Evolutionary conservation across 2,329 filamentous ascomycete species (phyloP).

Genomic region (Cladophialophora chaetospira): DNA sequence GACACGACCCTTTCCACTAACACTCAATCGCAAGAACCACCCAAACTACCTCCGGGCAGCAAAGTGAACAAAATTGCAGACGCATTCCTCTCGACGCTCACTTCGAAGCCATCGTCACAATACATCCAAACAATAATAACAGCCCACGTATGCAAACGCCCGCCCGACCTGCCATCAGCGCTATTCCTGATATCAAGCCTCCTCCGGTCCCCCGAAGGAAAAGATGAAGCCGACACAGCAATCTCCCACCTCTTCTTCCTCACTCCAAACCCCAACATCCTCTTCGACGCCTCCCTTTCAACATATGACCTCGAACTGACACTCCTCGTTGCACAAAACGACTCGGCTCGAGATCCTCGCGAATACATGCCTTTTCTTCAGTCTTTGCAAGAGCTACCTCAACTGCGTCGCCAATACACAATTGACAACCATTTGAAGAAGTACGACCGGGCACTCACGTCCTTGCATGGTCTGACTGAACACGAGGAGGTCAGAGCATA

Average conservation of each 20-base stretch:
- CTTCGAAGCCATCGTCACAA: constrained; percentile 58
- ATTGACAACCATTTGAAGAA: constrained; percentile 88
- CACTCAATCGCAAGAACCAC: constrained; percentile 20
- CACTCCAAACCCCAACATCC: constrained; percentile 77
- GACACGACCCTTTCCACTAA: constrained; percentile 61
- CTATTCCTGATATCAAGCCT: constrained; percentile 76
- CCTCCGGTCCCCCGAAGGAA: constrained; percentile 40
- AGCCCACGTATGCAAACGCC: constrained; percentile 88
- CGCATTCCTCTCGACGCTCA: constrained; percentile 71
- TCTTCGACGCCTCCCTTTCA: constrained; percentile 88
- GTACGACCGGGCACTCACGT: constrained; percentile 72
- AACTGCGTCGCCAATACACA: constrained; percentile 71
- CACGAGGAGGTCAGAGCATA: constrained; percentile 81
- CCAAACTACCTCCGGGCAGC: constrained; percentile 26
- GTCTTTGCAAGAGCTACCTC: constrained; percentile 72
- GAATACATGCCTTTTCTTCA: constrained; percentile 97
- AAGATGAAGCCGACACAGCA: constrained; percentile 77
- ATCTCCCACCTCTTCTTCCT: constrained; percentile 98
- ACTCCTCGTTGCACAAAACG: constrained; percentile 85
- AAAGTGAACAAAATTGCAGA: constrained; percentile 92
- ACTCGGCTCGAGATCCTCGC: constrained; percentile 85
- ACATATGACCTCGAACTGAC: constrained; percentile 90
- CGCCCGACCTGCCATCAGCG: constrained; percentile 85
- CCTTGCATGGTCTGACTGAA: constrained; percentile 70
- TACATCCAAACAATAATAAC: constrained; percentile 91